Evolutionary conservation across 805 yeast genomes (phyloP).

Genomic region (Brettanomyces sp.): DNA sequence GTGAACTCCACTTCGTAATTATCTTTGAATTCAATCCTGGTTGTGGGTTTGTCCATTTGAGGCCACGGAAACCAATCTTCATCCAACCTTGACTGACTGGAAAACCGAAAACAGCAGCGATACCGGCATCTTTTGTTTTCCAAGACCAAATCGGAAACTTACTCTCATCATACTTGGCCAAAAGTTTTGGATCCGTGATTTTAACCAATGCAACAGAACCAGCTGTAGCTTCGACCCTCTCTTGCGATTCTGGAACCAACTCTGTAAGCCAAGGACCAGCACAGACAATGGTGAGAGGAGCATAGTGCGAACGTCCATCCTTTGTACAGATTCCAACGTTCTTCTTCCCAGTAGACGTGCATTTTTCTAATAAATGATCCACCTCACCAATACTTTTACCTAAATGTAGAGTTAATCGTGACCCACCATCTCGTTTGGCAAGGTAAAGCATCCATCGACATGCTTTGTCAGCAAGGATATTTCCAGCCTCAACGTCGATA

Average conservation of each 20-base stretch:
- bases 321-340: no score
- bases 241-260: constrained; percentile 21
- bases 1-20: constrained; percentile 19
- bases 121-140: constrained; percentile 20
- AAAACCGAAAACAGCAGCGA: constrained; percentile 26
- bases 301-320: constrained; percentile 15
- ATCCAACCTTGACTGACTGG: constrained; percentile 20
- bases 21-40: constrained; percentile 14
- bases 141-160: constrained; percentile 23
- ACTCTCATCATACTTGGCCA: constrained; percentile 13
- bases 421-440: constrained; percentile 11
- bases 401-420: constrained; percentile 13
- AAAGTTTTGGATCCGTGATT: constrained; percentile 8
- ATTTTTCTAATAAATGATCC: constrained; percentile 5
- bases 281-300: constrained; percentile 15
- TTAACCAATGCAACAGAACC: constrained; percentile 24
- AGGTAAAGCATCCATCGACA: no score
- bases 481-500: no score
- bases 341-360: no score
- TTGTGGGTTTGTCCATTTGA: constrained; percentile 22
- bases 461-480: no score
- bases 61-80: constrained; percentile 24
- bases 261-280: constrained; percentile 23
- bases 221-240: constrained; percentile 22
- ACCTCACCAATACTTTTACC: constrained; percentile 19